Evolutionary conservation across 768 basidiomycete species (phyloP).

Genomic region (Guyanaporus albipodus): DNA sequence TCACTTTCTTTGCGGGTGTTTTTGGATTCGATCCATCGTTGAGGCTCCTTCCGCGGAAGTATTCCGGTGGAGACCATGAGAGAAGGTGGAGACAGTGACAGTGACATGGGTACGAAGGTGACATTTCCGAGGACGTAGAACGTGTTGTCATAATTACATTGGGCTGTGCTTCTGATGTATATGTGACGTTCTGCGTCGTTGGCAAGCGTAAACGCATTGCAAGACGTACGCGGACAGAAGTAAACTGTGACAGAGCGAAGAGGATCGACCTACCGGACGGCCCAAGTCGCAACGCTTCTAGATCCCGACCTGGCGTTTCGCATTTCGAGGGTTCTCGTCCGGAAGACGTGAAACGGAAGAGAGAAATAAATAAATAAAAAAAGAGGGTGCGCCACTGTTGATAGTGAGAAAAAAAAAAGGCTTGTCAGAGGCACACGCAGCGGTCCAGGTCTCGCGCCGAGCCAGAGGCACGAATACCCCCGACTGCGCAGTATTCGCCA

Average conservation of each 20-base stretch:
- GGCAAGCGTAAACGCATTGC: no score
- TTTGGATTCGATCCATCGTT: no score
- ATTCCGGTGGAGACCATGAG: background rate
- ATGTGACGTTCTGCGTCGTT: background rate
- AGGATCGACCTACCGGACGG: background rate
- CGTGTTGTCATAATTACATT: background rate
- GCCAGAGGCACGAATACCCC: no score
- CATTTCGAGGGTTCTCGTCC: constrained; percentile 10
- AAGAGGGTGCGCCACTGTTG: constrained; percentile 2
- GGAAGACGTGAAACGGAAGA: constrained; percentile 9
- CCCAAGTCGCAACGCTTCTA: no score
- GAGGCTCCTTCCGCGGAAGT: constrained; percentile 14
- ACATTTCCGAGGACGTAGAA: constrained; percentile 17
- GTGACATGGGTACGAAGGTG: background rate
- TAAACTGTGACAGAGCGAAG: no score
- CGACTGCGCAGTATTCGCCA: constrained; percentile 1
- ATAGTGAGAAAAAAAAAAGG: constrained; percentile 3
- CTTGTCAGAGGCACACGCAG: no score
- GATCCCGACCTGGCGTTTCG: no score
- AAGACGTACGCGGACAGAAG: no score
- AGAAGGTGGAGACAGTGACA: no score
- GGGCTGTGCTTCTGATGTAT: background rate
- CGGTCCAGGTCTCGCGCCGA: no score
- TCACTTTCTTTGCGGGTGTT: constrained; percentile 4
- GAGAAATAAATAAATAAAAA: no score